Conservation (phyloP, 495 filamentous ascomycete species). For the Talaromyces proteolyticus region DNA sequence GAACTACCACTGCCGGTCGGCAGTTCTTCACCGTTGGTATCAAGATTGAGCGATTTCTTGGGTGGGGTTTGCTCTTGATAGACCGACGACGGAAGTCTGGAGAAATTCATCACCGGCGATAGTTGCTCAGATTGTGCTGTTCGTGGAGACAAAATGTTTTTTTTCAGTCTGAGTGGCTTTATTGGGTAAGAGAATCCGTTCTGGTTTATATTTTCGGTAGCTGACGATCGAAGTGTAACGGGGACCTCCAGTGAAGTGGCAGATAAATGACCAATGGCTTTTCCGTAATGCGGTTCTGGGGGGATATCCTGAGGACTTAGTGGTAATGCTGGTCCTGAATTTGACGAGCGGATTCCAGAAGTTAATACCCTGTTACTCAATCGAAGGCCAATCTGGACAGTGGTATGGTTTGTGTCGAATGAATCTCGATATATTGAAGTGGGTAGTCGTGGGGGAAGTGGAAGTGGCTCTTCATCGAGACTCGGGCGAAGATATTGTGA, state of each 20-base stretch:
- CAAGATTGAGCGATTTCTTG: no score
- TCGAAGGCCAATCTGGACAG: constrained; percentile 32
- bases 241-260: constrained; percentile 1
- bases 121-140: no score
- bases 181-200: no score
- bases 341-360: neutral
- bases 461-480: constrained; percentile 9
- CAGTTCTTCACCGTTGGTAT: no score
- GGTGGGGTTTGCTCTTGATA: no score
- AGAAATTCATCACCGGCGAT: no score
- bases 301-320: neutral
- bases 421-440: constrained; percentile 16
- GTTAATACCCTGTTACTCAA: constrained; percentile 15
- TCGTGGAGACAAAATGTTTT: no score
- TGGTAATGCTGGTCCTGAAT: neutral
- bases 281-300: neutral
- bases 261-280: neutral
- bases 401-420: constrained; percentile 24
- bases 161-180: no score
- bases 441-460: constrained; percentile 8
- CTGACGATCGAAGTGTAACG: neutral
- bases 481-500: constrained; percentile 7
- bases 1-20: no score
- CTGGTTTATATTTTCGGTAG: no score
- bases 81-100: no score